Conservation (phyloP, 2,329 filamentous ascomycete species). For the Aspergillus arachidicola region DNA sequence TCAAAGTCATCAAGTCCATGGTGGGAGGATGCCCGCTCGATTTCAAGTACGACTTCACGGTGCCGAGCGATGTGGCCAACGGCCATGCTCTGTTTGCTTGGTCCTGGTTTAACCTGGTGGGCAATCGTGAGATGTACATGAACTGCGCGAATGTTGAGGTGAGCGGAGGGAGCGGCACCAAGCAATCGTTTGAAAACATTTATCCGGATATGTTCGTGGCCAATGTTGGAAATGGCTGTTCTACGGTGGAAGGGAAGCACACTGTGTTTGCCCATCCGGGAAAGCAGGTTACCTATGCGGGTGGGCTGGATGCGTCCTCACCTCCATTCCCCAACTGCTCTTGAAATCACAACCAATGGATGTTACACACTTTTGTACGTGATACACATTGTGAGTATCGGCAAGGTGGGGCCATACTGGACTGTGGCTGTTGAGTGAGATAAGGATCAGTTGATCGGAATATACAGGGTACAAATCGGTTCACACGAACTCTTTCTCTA, state of each 20-base stretch:
- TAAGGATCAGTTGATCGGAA: background rate
- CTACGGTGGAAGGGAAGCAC: constrained; percentile 11
- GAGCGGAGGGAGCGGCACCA: constrained; percentile 20
- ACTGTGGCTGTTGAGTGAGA: background rate
- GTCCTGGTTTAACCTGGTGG: constrained; percentile 72
- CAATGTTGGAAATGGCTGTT: constrained; percentile 16
- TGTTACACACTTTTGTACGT: background rate
- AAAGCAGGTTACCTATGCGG: constrained; percentile 13
- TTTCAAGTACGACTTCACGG: constrained; percentile 61
- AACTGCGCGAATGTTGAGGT: constrained; percentile 72
- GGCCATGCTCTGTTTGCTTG: constrained; percentile 67
- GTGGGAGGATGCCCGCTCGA: constrained; percentile 55
- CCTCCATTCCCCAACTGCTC: constrained; percentile 12
- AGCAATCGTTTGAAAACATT: background rate
- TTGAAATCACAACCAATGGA: background rate
- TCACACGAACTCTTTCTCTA: background rate
- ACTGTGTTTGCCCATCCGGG: constrained; percentile 15
- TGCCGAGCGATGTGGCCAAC: constrained; percentile 63
- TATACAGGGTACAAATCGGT: no score
- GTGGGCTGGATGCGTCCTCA: constrained; percentile 1
- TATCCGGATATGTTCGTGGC: constrained; percentile 16
- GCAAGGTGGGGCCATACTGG: background rate
- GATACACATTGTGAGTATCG: background rate
- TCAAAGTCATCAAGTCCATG: constrained; percentile 65
- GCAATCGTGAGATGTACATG: constrained; percentile 81